Evolutionary conservation across 2,329 filamentous ascomycete species (phyloP), one percentile per base, ranked within the genome.

Genomic region (Dothistroma pini): DNA sequence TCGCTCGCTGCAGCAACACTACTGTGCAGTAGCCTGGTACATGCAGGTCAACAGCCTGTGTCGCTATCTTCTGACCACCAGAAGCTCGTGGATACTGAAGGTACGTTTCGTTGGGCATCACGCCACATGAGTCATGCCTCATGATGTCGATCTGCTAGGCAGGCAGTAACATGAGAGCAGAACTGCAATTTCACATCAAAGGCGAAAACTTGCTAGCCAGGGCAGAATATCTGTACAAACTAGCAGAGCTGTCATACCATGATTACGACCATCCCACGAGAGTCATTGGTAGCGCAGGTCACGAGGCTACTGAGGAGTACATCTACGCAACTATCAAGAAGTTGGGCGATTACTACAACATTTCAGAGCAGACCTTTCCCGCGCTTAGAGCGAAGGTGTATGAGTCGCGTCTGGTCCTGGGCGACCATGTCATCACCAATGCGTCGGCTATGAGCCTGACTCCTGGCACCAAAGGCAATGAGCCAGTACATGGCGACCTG

Each of bases 201-300:
- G 74, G 76, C 47, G 76, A 83, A 19, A 84, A 81, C 25, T 82
- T 91, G 7, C 74, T 87, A 48, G 74, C 78, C 5, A 83, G 86
- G 21, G 84, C 88, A 4, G 78, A 86, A 68, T 74, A 84, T 47
- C 81, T 91, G 9, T 89, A 83, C 68, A 76, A 82, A 56, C 83
- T 89, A 58, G 87, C 88, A 0, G 78, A 86, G 72, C 77, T 81
- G 56, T 81, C 82, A 11, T 76, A 83, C 62, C 77, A 81, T 1
- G 85, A 89, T 64, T 89, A 86, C 70, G 83, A 83, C 63, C 87
- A 87, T 68, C 88, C 88, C 1, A 90, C 88, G 1, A 82, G 88
- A 57, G 87, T 90, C 22, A 89, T 90, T 65, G 87, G 88, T 32
- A 88, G 86, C 64, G 53, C 60, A 53, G 61, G 54, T 6, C 58